Evolutionary conservation across 345 rosid species (phyloP).

Genomic region (Camelina laxa): DNA sequence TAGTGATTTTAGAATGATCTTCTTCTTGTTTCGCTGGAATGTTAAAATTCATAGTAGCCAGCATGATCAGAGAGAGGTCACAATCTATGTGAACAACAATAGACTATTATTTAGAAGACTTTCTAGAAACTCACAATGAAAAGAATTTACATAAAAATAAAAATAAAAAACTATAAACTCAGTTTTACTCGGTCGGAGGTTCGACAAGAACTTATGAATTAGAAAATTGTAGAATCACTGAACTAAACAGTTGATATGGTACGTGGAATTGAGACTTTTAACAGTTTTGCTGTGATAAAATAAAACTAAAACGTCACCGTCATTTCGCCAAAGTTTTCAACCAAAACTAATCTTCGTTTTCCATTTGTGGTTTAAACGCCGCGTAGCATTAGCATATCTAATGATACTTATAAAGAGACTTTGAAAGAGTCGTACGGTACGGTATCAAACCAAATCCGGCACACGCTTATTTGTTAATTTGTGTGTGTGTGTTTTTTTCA

Average conservation of each 20-base stretch:
- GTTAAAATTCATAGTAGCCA: background rate
- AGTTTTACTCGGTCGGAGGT: background rate
- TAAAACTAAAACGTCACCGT: background rate
- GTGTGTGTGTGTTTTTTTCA: background rate
- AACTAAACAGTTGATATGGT: background rate
- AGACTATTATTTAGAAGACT: background rate
- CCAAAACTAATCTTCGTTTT: background rate
- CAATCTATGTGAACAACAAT: background rate
- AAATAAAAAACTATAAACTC: background rate
- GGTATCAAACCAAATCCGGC: constrained; percentile 1
- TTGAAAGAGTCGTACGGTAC: constrained; percentile 31
- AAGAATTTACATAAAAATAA: background rate
- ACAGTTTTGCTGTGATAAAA: background rate
- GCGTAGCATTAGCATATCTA: background rate
- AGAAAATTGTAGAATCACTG: background rate
- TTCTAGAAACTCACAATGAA: background rate
- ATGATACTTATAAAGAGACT: background rate
- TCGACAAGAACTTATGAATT: background rate
- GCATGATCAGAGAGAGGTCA: background rate
- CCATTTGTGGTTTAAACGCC: background rate
- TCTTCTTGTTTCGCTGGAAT: background rate
- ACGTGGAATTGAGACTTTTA: background rate
- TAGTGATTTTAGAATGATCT: background rate
- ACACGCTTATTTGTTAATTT: constrained; percentile 13
- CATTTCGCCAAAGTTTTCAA: background rate